These are phyloP conservation scores for Phytopythium mirpurense DNA, from an alignment of 352 stramenopile genomes.

Conservation along the genomic window DNA sequence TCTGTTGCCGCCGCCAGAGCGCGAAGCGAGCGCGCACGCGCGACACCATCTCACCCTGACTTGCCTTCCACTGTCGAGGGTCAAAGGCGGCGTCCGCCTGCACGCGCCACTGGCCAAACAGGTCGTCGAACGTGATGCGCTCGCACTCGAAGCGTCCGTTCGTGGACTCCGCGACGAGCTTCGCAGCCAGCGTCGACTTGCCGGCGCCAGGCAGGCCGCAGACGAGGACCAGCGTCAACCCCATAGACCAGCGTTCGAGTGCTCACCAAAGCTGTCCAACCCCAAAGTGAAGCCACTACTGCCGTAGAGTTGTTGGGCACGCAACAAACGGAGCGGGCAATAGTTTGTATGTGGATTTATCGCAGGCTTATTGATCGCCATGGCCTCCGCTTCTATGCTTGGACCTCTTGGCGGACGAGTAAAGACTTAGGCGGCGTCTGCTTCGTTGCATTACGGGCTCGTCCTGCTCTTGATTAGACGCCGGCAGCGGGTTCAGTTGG, in stretches of 20 bases:
- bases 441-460: constrained; percentile 3
- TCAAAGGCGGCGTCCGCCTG: constrained; percentile 24
- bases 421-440: constrained; percentile 30
- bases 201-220: constrained; percentile 63
- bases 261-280: no score
- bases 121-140: constrained; percentile 54
- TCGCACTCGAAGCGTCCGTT: constrained; percentile 15
- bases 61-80: constrained; percentile 42
- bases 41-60: constrained; percentile 39
- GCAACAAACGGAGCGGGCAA: no score
- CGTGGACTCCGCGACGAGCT: constrained; percentile 10
- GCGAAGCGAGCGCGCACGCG: constrained; percentile 16
- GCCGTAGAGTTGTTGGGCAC: no score
- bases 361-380: not conserved
- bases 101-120: constrained; percentile 24
- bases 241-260: not conserved
- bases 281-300: no score
- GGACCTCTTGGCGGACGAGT: constrained; percentile 31
- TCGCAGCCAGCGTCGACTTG: constrained; percentile 56
- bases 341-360: no score
- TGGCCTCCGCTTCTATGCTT: not conserved
- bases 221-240: constrained; percentile 36
- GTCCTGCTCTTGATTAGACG: not conserved
- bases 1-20: constrained; percentile 3
- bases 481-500: not conserved